Base-by-base conservation (phyloP, 345 rosid genomes). In the Dipteronia dyeriana region DNA sequence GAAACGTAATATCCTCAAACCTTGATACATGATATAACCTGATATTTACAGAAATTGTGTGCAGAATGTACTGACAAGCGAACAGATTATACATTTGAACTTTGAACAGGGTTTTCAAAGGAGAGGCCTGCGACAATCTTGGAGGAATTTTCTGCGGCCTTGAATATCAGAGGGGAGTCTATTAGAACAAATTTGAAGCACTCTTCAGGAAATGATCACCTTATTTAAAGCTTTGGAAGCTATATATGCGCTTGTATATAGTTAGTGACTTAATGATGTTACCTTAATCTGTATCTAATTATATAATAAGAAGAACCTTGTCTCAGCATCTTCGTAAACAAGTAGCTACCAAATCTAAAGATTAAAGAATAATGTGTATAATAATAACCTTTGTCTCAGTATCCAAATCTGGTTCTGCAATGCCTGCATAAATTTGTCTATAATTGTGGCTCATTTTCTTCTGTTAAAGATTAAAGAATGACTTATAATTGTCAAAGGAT, bases 51-150 rank as follows among this genome's bases (percentile, higher is more conserved):
- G 10, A 22, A 64, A 7, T 23, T 12, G 20, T 57, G 8, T 61
- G 41, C 14, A 45, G 39, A 23, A 25, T 12, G 25, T 9, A 49
- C 64, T 69, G 22, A 65, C 45, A 9, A 41, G 45, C 10, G 11
- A 41, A 41, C 9, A 0, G n/a, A 38, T 12, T 23, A 12, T 8
- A 66, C 38, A 7, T 16, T 79, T 43, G 9, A 65, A 57, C 79
- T 16, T 79, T 43, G 6, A 65, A 57, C 79, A 83, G 85, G 83
- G 85, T 83, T 73, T 83, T 83, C 71, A 41, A 47, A n/a, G 86
- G 71, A 62, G 86, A 83, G 51, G 86, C 86, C 11, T 83, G 86
- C 14, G 83, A 83, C 60, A 81, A 77, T 80, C 83, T 83, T 26
- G 86, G 86, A 19, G 86, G 86, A 66, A 71, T 29, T 19, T 83